Conservation (phyloP, 2,329 filamentous ascomycete species). For the Paracorniculantispora psalliotae region DNA sequence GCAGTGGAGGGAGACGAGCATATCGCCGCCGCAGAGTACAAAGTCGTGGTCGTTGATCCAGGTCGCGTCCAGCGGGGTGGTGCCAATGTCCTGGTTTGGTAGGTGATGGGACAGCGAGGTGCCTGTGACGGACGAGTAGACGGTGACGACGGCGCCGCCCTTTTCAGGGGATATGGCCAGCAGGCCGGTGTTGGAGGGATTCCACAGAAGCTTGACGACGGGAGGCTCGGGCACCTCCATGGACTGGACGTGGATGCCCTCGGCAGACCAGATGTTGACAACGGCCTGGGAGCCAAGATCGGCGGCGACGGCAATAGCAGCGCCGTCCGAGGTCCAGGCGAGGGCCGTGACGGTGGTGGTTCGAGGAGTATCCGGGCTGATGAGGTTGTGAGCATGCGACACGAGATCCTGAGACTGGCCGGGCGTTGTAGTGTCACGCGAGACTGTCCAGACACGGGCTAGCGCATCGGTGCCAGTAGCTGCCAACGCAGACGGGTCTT, state of each 20-base stretch:
- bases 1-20: slow-evolving; percentile 45
- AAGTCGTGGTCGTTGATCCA: slow-evolving; percentile 58
- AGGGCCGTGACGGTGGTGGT: slow-evolving; percentile 53
- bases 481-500: slow-evolving; percentile 59
- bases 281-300: slow-evolving; percentile 48
- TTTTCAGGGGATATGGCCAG: slow-evolving; percentile 54
- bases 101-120: slow-evolving; percentile 46
- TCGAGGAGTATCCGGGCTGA: slow-evolving; percentile 49
- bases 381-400: slow-evolving; percentile 36
- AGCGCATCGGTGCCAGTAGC: slow-evolving; percentile 65
- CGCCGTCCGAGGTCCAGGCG: slow-evolving; percentile 55
- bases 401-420: slow-evolving; percentile 34
- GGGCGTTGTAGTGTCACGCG: slow-evolving; percentile 31
- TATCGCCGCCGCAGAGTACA: slow-evolving; percentile 52
- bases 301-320: slow-evolving; percentile 52
- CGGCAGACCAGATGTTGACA: slow-evolving; percentile 51
- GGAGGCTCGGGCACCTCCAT: slow-evolving; percentile 57
- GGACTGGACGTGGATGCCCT: slow-evolving; percentile 47
- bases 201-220: slow-evolving; percentile 58
- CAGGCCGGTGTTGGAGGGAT: slow-evolving; percentile 48
- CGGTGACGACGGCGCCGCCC: slow-evolving; percentile 49
- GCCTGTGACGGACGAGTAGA: slow-evolving; percentile 42
- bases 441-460: slow-evolving; percentile 63
- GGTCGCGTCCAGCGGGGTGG: slow-evolving; percentile 51
- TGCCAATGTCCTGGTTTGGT: slow-evolving; percentile 43